Conservation (phyloP, 345 rosid genomes). For the Clausena lansium region DNA sequence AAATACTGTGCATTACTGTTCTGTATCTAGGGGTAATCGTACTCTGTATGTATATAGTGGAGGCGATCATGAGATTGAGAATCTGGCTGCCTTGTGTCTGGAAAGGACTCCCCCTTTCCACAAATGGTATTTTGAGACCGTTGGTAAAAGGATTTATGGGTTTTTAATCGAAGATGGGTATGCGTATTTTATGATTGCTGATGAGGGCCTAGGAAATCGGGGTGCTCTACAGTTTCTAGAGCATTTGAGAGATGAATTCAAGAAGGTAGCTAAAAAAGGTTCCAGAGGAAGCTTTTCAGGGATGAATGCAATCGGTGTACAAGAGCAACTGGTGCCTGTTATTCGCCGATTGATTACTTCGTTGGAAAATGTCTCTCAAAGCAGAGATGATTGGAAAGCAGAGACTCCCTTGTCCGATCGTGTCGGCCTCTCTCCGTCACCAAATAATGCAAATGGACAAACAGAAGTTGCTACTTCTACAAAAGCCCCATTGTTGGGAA, state of each 20-base stretch:
- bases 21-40: slow-evolving; percentile 55
- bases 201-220: slow-evolving; percentile 47
- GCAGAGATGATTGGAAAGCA: slow-evolving; percentile 37
- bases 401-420: slow-evolving; percentile 27
- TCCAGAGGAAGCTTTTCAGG: slow-evolving; percentile 65
- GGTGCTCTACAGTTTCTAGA: slow-evolving; percentile 63
- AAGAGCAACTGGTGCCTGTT: slow-evolving; percentile 72
- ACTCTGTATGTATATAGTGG: slow-evolving; percentile 50
- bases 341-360: slow-evolving; percentile 61
- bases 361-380: slow-evolving; percentile 50
- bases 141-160: slow-evolving; percentile 53
- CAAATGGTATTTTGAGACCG: slow-evolving; percentile 78
- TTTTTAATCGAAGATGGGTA: slow-evolving; percentile 66
- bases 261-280: slow-evolving; percentile 52
- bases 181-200: slow-evolving; percentile 66
- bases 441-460: slow-evolving; percentile 41
- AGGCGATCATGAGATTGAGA: slow-evolving; percentile 56
- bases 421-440: slow-evolving; percentile 41
- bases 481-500: slow-evolving; percentile 74
- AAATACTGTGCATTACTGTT: slow-evolving; percentile 69
- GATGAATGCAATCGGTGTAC: slow-evolving; percentile 42
- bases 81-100: slow-evolving; percentile 54
- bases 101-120: slow-evolving; percentile 70
- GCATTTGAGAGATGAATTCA: slow-evolving; percentile 69
- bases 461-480: slow-evolving; percentile 53